Base-by-base conservation (phyloP, 2,329 filamentous ascomycete species). In the Aspergillus niger region DNA sequence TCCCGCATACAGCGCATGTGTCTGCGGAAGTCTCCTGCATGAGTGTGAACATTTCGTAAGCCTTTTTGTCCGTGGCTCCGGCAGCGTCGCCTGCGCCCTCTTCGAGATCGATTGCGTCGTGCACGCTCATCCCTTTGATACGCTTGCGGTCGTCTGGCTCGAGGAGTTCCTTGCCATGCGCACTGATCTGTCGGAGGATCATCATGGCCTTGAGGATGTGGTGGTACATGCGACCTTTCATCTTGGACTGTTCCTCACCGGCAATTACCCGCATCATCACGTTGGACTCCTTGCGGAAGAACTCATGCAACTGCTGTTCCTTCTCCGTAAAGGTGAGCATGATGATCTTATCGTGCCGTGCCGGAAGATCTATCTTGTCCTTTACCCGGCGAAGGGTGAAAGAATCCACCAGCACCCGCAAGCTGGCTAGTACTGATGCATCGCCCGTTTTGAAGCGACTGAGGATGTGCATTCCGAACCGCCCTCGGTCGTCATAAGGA, bases 141-240 rank as follows among this genome's bases (percentile, higher is more conserved):
- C 90, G 82, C 66, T 89, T 87, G 49, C 96, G 80, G 69, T 98
- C 94, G 20, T 94, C 89, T 38, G 93, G 87, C 59, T 88, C 91
- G 2, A 99, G 83, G 7, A 99, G 84, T 62, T 98, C 94, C 65
- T 90, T 90, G n/a, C 95, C 95, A 73, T 97, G 94, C 1, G 93
- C 95, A 72, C 93, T 97, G 55, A 98, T 90, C 43, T 96, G 83
- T 8, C 95, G 91, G 17, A 99, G 85, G 30, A 94, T 89, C 66
- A 96, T 84, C 70, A 99, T 97, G 4, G 92, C 91, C 65, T 95
- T 93, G 62, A 99, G 79, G 50, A 99, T 95, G 68, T 97, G 91
- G 50, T 95, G 93, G 71, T 97, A 97, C n/a, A 91, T 90, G 67
- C 89, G 91, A 44, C 93, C 94, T 43, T 90, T 90, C 54, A 95